A percentile compares a stretch with the other conserved stretches of the same genome.
phyloP scores from a whole-genome alignment of 2,329 filamentous ascomycete genomes.

The Fusarium protoensiforme region DNA sequence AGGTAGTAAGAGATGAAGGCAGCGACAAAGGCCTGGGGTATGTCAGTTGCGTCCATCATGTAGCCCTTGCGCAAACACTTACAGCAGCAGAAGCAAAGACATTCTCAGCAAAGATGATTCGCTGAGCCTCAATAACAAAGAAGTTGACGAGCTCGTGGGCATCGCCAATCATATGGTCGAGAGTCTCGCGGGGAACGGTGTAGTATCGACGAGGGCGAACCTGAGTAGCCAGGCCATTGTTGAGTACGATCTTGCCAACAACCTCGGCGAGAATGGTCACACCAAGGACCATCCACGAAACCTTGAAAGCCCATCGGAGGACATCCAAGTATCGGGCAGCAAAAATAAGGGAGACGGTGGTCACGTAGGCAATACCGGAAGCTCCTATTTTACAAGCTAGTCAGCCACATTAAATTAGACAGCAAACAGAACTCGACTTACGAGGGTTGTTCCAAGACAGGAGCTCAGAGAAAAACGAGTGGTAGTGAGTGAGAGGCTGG shows the following conservation, averaged over 20 bases:
- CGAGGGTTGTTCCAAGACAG: constrained; percentile 77
- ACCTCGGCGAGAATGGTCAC: constrained; percentile 71
- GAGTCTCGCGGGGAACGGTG: constrained; percentile 70
- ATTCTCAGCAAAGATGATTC: constrained; percentile 76
- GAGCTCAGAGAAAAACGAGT: constrained; percentile 76
- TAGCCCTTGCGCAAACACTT: constrained; percentile 49
- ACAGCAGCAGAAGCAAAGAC: constrained; percentile 68
- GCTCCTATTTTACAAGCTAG: constrained; percentile 57
- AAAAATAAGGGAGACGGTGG: constrained; percentile 69
- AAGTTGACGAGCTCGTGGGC: constrained; percentile 78
- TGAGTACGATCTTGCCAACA: constrained; percentile 69
- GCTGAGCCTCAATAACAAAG: constrained; percentile 76
- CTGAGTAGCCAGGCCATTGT: constrained; percentile 72
- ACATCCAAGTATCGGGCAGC: constrained; percentile 74
- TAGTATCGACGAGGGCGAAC: constrained; percentile 75
- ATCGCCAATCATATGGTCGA: constrained; percentile 71
- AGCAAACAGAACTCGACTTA: constrained; percentile 51
- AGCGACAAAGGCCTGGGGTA: constrained; percentile 63
- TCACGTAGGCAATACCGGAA: constrained; percentile 72
- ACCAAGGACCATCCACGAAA: constrained; percentile 71
- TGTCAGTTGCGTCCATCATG: constrained; percentile 25
- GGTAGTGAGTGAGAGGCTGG: constrained; percentile 75
- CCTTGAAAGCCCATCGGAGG: constrained; percentile 72
- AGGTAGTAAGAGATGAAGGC: constrained; percentile 75
- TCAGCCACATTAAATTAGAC: constrained; percentile 23